Conservation (phyloP, 2,329 filamentous ascomycete species). For the Didymella exigua region DNA sequence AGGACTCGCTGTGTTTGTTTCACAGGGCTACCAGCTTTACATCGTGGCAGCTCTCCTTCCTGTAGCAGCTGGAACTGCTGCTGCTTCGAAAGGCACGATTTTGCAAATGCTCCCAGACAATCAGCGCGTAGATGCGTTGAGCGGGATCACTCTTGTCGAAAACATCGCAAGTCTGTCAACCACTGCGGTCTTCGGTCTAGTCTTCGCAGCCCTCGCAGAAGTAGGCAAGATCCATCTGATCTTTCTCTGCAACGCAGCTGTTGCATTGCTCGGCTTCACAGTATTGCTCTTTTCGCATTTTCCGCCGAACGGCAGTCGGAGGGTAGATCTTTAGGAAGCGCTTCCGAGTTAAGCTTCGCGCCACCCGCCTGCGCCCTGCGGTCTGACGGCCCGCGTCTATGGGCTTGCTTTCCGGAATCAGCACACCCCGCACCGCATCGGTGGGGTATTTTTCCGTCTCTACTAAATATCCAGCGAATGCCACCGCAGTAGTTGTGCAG, state of each 20-base stretch:
- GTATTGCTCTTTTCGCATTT: constrained; percentile 55
- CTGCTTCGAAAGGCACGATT: constrained; percentile 75
- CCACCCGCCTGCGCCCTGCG: constrained; percentile 1
- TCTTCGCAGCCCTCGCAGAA: constrained; percentile 68
- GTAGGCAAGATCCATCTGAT: constrained; percentile 66
- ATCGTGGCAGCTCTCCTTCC: constrained; percentile 68
- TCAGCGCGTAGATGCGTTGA: constrained; percentile 69
- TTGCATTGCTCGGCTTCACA: constrained; percentile 60
- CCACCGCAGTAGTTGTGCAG: neutral
- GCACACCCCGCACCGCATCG: constrained; percentile 20
- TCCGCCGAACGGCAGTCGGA: constrained; percentile 50
- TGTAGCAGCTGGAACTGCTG: constrained; percentile 70
- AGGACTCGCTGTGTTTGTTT: constrained; percentile 66
- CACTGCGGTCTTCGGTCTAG: constrained; percentile 67
- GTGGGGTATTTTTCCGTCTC: constrained; percentile 21
- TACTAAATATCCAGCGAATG: neutral
- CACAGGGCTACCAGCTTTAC: constrained; percentile 71
- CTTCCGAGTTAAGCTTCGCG: constrained; percentile 4
- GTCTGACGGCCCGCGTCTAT: constrained; percentile 1
- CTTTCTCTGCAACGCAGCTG: constrained; percentile 68
- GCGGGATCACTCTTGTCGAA: constrained; percentile 72
- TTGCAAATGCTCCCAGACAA: constrained; percentile 69
- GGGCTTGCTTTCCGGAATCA: neutral
- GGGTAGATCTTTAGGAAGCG: constrained; percentile 7
- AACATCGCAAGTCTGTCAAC: constrained; percentile 70